A percentile compares a stretch with the other conserved stretches of the same genome.
phyloP scores from a whole-genome alignment of 768 basidiomycete genomes.

The Serendipita sp. region DNA sequence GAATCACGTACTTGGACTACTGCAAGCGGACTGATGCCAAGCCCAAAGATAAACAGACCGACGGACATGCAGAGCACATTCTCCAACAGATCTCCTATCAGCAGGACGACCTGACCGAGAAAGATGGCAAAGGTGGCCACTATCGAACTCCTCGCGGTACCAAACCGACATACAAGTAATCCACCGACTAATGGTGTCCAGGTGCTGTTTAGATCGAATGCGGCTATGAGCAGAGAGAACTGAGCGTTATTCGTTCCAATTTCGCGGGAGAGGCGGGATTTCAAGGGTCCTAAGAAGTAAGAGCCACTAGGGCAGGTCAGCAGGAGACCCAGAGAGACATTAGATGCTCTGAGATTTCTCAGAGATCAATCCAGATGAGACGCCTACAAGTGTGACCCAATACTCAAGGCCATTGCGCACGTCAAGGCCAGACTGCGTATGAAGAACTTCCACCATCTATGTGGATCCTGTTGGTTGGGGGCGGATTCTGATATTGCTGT shows the following conservation, averaged over 20 bases:
- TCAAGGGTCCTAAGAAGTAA: conserved; percentile 64
- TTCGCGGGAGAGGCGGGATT: conserved; percentile 49
- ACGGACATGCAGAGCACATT: conserved; percentile 53
- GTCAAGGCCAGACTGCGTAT: conserved; percentile 45
- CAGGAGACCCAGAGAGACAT: background rate
- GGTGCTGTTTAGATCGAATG: conserved; percentile 56
- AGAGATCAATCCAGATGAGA: background rate
- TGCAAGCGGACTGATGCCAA: conserved; percentile 63
- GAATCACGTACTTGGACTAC: conserved; percentile 34
- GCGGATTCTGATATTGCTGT: background rate
- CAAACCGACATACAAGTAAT: conserved; percentile 47
- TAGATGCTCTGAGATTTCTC: background rate
- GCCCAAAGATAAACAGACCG: conserved; percentile 64
- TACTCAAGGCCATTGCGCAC: conserved; percentile 55
- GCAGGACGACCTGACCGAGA: conserved; percentile 47
- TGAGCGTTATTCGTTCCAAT: conserved; percentile 62
- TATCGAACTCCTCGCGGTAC: conserved; percentile 55
- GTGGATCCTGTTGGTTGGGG: background rate
- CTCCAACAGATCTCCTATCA: conserved; percentile 43
- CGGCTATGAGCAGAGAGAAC: conserved; percentile 61
- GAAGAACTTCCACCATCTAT: conserved; percentile 13
- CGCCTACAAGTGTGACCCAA: conserved; percentile 61
- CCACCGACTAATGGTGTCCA: conserved; percentile 71
- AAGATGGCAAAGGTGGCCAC: conserved; percentile 61
- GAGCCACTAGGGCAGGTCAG: conserved; percentile 33